Evolutionary conservation across 2,329 filamentous ascomycete species (phyloP).

Genomic region (Curvularia spicifera): DNA sequence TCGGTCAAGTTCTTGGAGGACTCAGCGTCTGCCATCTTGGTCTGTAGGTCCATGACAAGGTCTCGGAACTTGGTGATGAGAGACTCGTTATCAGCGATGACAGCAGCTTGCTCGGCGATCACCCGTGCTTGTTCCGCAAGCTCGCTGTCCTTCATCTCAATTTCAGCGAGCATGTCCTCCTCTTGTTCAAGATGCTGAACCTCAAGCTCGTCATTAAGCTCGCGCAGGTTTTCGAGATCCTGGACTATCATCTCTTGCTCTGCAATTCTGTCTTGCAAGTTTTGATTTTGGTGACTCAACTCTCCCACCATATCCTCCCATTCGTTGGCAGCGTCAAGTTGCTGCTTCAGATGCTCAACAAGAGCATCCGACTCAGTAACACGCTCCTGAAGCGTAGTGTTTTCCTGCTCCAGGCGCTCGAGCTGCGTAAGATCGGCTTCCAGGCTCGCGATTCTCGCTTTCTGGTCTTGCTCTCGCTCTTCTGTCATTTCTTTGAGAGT

Average conservation of each 20-base stretch:
- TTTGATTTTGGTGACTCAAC: constrained; percentile 84
- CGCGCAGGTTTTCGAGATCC: constrained; percentile 86
- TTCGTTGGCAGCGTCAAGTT: constrained; percentile 85
- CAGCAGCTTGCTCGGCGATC: constrained; percentile 76
- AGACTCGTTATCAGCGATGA: constrained; percentile 86
- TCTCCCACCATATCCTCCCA: constrained; percentile 95
- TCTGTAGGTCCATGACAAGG: constrained; percentile 83
- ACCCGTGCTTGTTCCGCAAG: constrained; percentile 82
- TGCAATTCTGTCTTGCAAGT: constrained; percentile 80
- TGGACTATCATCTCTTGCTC: constrained; percentile 82
- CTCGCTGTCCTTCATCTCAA: constrained; percentile 84
- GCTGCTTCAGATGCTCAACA: constrained; percentile 85
- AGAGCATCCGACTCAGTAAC: constrained; percentile 74
- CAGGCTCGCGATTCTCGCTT: constrained; percentile 54
- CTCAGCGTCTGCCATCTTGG: constrained; percentile 87
- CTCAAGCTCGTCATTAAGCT: constrained; percentile 93
- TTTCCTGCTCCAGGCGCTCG: constrained; percentile 61
- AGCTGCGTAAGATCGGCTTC: constrained; percentile 43
- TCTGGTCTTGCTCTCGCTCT: constrained; percentile 81
- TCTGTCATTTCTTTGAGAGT: constrained; percentile 85
- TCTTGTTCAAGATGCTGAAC: constrained; percentile 91
- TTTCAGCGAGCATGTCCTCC: constrained; percentile 91
- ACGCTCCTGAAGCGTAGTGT: constrained; percentile 73
- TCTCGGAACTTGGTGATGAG: constrained; percentile 88
- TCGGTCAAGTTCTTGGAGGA: constrained; percentile 92